These are phyloP conservation scores for Rhododendron molle DNA, from an alignment of 148 eudicot genomes.

Conservation along the genomic window DNA sequence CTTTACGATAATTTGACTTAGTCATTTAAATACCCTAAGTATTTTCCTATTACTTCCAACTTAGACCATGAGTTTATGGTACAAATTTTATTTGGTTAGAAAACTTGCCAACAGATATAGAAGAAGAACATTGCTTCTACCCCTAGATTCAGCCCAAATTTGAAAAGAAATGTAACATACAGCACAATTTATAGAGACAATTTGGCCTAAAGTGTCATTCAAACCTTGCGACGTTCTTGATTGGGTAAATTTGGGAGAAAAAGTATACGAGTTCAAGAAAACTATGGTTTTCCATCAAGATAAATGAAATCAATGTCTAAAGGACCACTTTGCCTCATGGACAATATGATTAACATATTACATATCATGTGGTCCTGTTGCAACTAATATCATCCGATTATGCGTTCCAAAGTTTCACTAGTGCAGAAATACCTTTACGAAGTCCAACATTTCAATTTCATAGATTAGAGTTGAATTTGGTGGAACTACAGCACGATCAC, in stretches of 20 bases:
- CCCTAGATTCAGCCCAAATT: background rate
- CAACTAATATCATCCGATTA: background rate
- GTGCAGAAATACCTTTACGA: constrained; percentile 35
- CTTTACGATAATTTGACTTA: background rate
- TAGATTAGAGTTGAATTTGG: constrained; percentile 45
- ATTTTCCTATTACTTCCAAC: background rate
- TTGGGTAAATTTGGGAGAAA: background rate
- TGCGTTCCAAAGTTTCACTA: background rate
- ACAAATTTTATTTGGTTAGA: background rate
- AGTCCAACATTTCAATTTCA: constrained; percentile 63
- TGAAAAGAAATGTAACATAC: background rate
- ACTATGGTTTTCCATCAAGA: background rate
- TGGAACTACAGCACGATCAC: constrained; percentile 44
- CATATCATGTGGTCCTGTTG: background rate
- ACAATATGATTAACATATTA: background rate
- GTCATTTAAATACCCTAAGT: background rate
- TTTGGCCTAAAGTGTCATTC: background rate
- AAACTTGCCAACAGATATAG: background rate
- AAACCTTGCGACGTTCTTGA: background rate
- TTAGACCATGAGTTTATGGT: background rate
- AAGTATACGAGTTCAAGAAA: background rate
- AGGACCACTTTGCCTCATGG: background rate
- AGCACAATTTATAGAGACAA: background rate
- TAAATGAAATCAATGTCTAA: constrained; percentile 4
- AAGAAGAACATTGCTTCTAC: background rate